Conservation (phyloP, 75 land plant genomes). For the Larix kaempferi region DNA sequence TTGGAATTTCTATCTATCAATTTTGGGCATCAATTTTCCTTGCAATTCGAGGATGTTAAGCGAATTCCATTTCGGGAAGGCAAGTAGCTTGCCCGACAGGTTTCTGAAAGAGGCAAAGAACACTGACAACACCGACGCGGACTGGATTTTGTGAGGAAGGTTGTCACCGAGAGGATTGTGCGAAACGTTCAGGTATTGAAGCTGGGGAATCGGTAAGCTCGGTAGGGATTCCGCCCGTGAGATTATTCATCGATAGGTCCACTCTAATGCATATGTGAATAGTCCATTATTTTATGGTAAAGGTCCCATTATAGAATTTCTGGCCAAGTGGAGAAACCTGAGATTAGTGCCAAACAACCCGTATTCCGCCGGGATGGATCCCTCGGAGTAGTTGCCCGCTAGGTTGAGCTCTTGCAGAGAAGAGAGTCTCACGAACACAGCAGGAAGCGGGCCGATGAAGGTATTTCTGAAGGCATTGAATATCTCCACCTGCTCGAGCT, state of each 20-base stretch:
- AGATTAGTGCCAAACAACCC: too few relatives aligned
- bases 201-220: too few relatives aligned
- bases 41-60: slow-evolving; percentile 42
- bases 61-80: too few relatives aligned
- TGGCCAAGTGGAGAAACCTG: too few relatives aligned
- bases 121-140: slow-evolving; percentile 27
- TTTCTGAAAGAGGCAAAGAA: slow-evolving; percentile 46
- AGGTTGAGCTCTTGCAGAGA: slow-evolving; percentile 54
- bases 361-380: too few relatives aligned
- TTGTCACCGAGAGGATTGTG: too few relatives aligned
- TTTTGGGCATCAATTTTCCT: too few relatives aligned
- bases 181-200: too few relatives aligned
- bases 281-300: slow-evolving; percentile 56
- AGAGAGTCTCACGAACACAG: slow-evolving; percentile 34
- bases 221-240: too few relatives aligned
- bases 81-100: too few relatives aligned
- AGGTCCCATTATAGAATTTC: slow-evolving; percentile 37
- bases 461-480: slow-evolving; percentile 71
- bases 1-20: too few relatives aligned
- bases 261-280: slow-evolving; percentile 60
- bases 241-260: slow-evolving; percentile 65
- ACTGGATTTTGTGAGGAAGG: too few relatives aligned
- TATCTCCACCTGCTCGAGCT: slow-evolving; percentile 32
- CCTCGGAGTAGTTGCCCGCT: slow-evolving; percentile 85
- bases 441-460: slow-evolving; percentile 66